A percentile compares a stretch with the other conserved stretches of the same genome.
Conservation (phyloP, 2,329 filamentous ascomycete genomes). For the Camillea tinctor region DNA sequence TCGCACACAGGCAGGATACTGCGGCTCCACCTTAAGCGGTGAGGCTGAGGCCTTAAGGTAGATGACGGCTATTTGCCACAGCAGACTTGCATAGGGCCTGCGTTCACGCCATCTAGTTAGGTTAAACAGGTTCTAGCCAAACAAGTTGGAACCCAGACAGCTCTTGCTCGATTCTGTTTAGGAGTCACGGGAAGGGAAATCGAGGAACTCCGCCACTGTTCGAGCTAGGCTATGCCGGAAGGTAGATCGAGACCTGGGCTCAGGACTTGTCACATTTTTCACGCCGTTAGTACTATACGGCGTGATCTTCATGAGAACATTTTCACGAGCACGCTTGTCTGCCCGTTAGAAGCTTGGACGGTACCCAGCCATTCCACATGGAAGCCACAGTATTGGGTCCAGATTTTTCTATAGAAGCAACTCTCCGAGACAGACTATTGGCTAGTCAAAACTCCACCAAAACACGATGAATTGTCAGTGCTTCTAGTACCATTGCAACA, state of each 20-base stretch:
- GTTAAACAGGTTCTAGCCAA: not conserved
- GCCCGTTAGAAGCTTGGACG: constrained; percentile 1
- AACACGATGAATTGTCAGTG: not conserved
- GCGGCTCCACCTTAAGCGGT: constrained; percentile 1
- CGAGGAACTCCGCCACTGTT: not conserved
- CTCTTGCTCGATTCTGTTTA: not conserved
- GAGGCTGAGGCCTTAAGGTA: constrained; percentile 14
- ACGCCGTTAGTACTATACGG: not conserved
- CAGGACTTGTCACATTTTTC: not conserved
- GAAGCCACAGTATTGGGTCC: constrained; percentile 3
- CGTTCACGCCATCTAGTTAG: not conserved
- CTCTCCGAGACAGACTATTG: not conserved
- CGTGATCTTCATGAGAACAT: not conserved
- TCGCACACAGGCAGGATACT: not conserved
- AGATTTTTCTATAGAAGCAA: not conserved
- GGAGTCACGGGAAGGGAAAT: not conserved
- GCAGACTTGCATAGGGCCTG: not conserved
- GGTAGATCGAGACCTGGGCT: not conserved
- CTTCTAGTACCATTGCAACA: not conserved
- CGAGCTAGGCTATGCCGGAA: not conserved
- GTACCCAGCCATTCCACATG: constrained; percentile 1
- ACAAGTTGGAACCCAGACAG: not conserved
- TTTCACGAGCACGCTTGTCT: not conserved
- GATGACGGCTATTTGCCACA: constrained; percentile 6
- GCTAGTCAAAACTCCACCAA: not conserved